Conservation (phyloP, 345 rosid species). For the Boechera stricta region DNA sequence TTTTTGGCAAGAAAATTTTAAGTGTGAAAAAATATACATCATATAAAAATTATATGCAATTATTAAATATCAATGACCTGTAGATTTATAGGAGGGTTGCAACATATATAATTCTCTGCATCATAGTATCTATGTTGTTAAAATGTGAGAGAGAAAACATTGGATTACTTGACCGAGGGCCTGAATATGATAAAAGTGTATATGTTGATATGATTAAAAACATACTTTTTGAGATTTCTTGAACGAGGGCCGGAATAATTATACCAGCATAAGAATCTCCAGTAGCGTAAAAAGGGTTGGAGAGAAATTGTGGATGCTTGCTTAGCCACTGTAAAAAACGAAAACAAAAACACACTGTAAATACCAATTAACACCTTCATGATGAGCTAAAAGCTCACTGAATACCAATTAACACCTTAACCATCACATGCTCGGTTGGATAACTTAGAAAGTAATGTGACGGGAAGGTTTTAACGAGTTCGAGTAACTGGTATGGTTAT, state of each 20-base stretch:
- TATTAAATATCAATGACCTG: conserved; percentile 19
- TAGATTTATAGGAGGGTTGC: conserved; percentile 42
- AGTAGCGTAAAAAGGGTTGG: conserved; percentile 54
- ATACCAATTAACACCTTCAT: too few species aligned
- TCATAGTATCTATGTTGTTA: background rate
- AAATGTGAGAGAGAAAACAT: background rate
- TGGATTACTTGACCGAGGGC: too few species aligned
- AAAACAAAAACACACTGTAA: too few species aligned
- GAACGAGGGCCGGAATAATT: conserved; percentile 53
- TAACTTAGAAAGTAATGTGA: too few species aligned
- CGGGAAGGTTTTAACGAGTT: too few species aligned
- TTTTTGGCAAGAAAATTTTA: background rate
- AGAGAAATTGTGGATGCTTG: conserved; percentile 53
- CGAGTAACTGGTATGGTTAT: too few species aligned
- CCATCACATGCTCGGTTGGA: background rate
- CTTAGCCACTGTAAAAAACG: conserved; percentile 51
- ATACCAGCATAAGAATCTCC: conserved; percentile 77
- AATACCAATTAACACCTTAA: too few species aligned
- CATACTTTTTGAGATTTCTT: conserved; percentile 42
- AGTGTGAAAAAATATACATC: background rate
- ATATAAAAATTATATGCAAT: background rate
- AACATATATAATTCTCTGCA: conserved; percentile 6
- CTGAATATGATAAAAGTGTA: too few species aligned
- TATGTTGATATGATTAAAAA: too few species aligned
- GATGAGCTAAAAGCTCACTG: too few species aligned